phyloP scores from a whole-genome alignment of 78 protist species.

The Speleostelium caveatum region DNA sequence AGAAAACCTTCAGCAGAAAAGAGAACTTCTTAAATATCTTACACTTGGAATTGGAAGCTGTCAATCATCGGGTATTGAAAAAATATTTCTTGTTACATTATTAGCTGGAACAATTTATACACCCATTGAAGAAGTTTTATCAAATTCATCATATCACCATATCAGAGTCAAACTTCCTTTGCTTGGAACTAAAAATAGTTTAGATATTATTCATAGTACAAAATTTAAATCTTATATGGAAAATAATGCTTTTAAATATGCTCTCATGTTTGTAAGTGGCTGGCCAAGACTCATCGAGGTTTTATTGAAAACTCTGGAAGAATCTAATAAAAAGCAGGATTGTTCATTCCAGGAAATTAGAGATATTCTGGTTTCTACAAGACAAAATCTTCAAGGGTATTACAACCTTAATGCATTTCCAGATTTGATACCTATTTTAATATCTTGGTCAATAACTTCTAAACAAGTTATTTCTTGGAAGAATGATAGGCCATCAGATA shows the following conservation, averaged over 20 bases:
- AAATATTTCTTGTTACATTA: background rate
- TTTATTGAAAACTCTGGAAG: too few species aligned
- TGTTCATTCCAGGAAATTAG: too few species aligned
- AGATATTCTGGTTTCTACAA: too few species aligned
- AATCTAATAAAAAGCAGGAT: too few species aligned
- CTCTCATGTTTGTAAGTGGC: conserved; percentile 2
- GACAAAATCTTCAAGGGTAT: too few species aligned
- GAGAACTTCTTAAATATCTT: background rate
- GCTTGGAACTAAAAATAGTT: too few species aligned
- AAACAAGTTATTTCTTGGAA: too few species aligned
- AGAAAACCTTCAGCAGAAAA: background rate
- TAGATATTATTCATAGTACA: background rate
- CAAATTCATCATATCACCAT: background rate
- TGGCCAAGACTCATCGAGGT: conserved; percentile 15
- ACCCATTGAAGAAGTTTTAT: background rate
- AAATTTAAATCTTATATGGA: background rate
- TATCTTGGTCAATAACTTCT: too few species aligned
- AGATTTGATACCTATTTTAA: too few species aligned
- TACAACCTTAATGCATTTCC: too few species aligned
- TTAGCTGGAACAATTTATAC: background rate
- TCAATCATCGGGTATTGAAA: background rate
- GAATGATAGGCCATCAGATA: too few species aligned
- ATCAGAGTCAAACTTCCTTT: background rate
- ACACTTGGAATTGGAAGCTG: background rate
- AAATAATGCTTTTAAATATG: background rate